Evolutionary conservation across 2,329 filamentous ascomycete genomes (phyloP), one percentile per base, ranked within the genome.

Genomic region (Chaetomium strumarium): DNA sequence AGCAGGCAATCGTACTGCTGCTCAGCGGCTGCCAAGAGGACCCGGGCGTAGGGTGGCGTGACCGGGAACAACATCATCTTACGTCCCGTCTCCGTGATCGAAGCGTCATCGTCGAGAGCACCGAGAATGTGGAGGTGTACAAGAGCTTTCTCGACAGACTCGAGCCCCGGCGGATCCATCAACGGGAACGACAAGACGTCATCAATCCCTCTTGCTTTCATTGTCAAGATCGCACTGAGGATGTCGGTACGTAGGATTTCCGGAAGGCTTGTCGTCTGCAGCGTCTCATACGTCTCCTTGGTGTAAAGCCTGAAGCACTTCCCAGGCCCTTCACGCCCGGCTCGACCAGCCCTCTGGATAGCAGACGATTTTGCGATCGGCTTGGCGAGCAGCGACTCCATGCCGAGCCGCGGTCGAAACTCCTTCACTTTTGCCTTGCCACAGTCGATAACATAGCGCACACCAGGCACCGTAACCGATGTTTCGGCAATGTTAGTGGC

Each of bases 401-500:
- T 84, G 5, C 90, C 91, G 0, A 97, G 77, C 0, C 85, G 80
- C 14, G 86, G 81, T 13, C 91, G 85, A 66, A 90, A 99, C 59
- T 95, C 87, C 70, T 96, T 96, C 58, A 95, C 80, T 67, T 99
- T 99, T 9, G 88, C 88, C 64, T 96, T 96, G 42, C 93, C 93
- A 51, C 88, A 88, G 65, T 99, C 93, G 17, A 99, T 79, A 10
- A 99, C 92, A 61, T 87, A 93, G 5, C 89, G 83, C 7, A 99
- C 90, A 2, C 93, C 93, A 0, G 92, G 87, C 0, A 99, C 91
- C 0, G 93, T 99, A 54, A 99, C 88, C 1, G 93, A 97, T 0
- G 93, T 97, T 68, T 99, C 93, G n/a, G 93, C 93, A 62, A 99
- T 97, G 64, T 99, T 99, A 13, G 93, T 99, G 0, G 91, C 86